Evolutionary conservation across 2,329 filamentous ascomycete species (phyloP).

Genomic region (Trichophyton benhamiae): DNA sequence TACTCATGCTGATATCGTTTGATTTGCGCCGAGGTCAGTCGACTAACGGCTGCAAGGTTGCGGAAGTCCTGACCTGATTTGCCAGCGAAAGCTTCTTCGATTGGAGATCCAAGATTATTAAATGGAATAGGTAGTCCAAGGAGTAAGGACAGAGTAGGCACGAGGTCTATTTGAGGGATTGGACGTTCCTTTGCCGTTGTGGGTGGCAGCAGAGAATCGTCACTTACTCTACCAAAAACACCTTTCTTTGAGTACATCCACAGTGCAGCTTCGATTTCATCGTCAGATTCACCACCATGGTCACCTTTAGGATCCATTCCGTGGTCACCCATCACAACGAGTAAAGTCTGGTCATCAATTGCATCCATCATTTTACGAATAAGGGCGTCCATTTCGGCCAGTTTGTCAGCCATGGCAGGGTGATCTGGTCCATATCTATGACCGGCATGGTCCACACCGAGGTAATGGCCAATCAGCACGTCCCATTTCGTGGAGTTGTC

Average conservation of each 20-base stretch:
- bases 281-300: slow-evolving; percentile 94
- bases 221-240: slow-evolving; percentile 64
- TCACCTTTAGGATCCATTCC: slow-evolving; percentile 97
- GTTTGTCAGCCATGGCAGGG: slow-evolving; percentile 77
- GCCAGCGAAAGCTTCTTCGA: slow-evolving; percentile 83
- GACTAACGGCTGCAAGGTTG: slow-evolving; percentile 64
- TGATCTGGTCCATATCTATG: slow-evolving; percentile 93
- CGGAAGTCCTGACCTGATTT: slow-evolving; percentile 51
- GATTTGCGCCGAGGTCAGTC: slow-evolving; percentile 71
- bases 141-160: slow-evolving; percentile 78
- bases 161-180: slow-evolving; percentile 81
- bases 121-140: slow-evolving; percentile 88
- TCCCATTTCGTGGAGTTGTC: slow-evolving; percentile 66
- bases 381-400: slow-evolving; percentile 80
- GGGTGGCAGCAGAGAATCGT: slow-evolving; percentile 46
- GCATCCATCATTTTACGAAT: slow-evolving; percentile 57
- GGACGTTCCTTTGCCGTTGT: slow-evolving; percentile 60
- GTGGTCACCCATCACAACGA: slow-evolving; percentile 98
- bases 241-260: slow-evolving; percentile 97
- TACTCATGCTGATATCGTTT: slow-evolving; percentile 82
- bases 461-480: slow-evolving; percentile 82
- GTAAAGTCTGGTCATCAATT: slow-evolving; percentile 72
- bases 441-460: slow-evolving; percentile 93
- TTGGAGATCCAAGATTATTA: slow-evolving; percentile 86
- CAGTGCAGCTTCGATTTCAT: slow-evolving; percentile 84